Conservation (phyloP, 306 rosid species). For the Pyrus pyrifolia region DNA sequence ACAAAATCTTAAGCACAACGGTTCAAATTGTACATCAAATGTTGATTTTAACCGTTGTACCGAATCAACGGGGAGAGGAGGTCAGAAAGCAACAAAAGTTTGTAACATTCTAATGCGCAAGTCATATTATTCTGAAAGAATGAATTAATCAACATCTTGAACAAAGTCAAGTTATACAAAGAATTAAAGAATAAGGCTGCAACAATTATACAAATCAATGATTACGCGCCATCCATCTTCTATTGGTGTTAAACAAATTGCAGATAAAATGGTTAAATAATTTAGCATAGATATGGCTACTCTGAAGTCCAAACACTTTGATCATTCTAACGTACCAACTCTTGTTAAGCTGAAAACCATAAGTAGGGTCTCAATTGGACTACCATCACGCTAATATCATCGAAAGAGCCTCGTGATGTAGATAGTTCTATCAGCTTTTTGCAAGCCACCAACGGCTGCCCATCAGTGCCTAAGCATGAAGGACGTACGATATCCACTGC, state of each 20-base stretch:
- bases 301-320: neutral
- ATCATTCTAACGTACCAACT: neutral
- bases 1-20: neutral
- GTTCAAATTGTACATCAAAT: neutral
- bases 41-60: neutral
- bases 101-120: neutral
- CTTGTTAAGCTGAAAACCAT: slow-evolving; percentile 15
- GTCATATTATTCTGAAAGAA: neutral
- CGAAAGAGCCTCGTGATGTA: slow-evolving; percentile 64
- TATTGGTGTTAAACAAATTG: neutral
- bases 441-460: slow-evolving; percentile 59
- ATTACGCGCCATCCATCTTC: neutral
- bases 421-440: slow-evolving; percentile 77
- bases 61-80: neutral
- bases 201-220: slow-evolving; percentile 1
- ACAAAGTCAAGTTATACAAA: neutral
- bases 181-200: slow-evolving; percentile 16
- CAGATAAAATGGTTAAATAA: slow-evolving; percentile 7
- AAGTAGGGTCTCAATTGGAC: slow-evolving; percentile 48
- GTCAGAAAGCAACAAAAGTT: neutral
- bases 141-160: slow-evolving; percentile 6
- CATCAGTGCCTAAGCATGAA: slow-evolving; percentile 36
- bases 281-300: slow-evolving; percentile 11
- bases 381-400: slow-evolving; percentile 81
- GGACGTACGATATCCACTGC: slow-evolving; percentile 79